These are phyloP conservation scores for Adansonia grandidieri DNA, from an alignment of 441 rosid species.

Conservation along the genomic window DNA sequence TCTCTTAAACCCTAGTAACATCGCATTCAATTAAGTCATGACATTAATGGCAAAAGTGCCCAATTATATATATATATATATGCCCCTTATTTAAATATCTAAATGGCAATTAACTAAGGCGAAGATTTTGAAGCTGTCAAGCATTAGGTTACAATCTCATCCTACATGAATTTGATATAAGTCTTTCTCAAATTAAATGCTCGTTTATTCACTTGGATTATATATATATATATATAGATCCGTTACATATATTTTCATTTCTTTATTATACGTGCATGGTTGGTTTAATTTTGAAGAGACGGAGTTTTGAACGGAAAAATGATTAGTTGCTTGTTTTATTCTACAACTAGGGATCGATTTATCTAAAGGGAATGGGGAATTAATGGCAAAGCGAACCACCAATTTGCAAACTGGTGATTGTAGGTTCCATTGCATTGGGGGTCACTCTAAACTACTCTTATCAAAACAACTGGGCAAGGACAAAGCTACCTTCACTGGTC, in stretches of 20 bases:
- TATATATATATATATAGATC: not conserved
- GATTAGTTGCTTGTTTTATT: constrained; percentile 32
- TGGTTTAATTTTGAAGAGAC: not conserved
- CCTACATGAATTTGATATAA: not conserved
- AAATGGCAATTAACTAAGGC: not conserved
- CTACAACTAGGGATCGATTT: constrained; percentile 26
- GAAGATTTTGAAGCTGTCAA: not conserved
- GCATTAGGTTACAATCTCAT: too few species aligned
- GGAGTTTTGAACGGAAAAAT: constrained; percentile 35
- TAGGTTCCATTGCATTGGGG: constrained; percentile 19
- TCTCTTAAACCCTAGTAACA: not conserved
- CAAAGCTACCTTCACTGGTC: constrained; percentile 20
- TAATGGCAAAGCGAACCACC: constrained; percentile 14
- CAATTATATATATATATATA: too few species aligned
- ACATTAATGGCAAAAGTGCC: not conserved
- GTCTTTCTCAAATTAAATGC: too few species aligned
- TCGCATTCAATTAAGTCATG: not conserved
- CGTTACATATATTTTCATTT: too few species aligned
- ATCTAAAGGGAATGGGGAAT: constrained; percentile 12
- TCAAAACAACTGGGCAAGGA: constrained; percentile 22
- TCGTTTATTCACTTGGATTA: not conserved
- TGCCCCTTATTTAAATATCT: not conserved
- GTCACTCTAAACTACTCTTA: constrained; percentile 16
- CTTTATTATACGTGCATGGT: too few species aligned
- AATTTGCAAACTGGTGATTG: constrained; percentile 31